These are phyloP conservation scores for Verticillium isaacii DNA, from an alignment of 2,329 filamentous ascomycete species.

Conservation along the genomic window DNA sequence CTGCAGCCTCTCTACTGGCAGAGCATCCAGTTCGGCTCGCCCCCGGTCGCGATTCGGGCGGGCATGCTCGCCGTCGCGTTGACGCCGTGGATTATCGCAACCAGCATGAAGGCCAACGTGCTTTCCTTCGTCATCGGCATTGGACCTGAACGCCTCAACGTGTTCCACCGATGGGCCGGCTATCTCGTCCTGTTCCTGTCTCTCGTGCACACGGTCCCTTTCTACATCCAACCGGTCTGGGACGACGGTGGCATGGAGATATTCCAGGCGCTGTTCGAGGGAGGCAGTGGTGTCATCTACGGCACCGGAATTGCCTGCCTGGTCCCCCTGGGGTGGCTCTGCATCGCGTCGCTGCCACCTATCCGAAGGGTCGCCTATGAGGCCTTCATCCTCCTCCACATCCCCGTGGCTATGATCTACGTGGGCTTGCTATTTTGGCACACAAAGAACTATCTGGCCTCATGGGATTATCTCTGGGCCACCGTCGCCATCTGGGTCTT, in stretches of 20 bases:
- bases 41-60: constrained; percentile 77
- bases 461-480: constrained; percentile 83
- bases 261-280: constrained; percentile 66
- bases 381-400: constrained; percentile 75
- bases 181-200: constrained; percentile 82
- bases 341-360: constrained; percentile 75
- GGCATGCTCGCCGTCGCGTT: constrained; percentile 91
- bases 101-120: constrained; percentile 87
- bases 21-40: constrained; percentile 82
- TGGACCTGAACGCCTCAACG: constrained; percentile 85
- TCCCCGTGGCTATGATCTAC: constrained; percentile 76
- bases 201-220: constrained; percentile 81
- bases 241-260: constrained; percentile 68
- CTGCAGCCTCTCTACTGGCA: constrained; percentile 86
- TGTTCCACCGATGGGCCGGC: constrained; percentile 86
- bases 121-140: constrained; percentile 83
- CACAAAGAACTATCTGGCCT: constrained; percentile 84
- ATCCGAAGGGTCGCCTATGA: constrained; percentile 79
- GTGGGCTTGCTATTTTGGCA: constrained; percentile 92
- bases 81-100: constrained; percentile 86
- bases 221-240: constrained; percentile 85
- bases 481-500: constrained; percentile 73
- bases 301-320: constrained; percentile 81
- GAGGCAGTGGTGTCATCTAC: constrained; percentile 66
- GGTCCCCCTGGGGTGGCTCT: constrained; percentile 77